Evolutionary conservation across 2,329 filamentous ascomycete genomes (phyloP), one percentile per base, ranked within the genome.

Genomic region (Rugonectria rugulosa): DNA sequence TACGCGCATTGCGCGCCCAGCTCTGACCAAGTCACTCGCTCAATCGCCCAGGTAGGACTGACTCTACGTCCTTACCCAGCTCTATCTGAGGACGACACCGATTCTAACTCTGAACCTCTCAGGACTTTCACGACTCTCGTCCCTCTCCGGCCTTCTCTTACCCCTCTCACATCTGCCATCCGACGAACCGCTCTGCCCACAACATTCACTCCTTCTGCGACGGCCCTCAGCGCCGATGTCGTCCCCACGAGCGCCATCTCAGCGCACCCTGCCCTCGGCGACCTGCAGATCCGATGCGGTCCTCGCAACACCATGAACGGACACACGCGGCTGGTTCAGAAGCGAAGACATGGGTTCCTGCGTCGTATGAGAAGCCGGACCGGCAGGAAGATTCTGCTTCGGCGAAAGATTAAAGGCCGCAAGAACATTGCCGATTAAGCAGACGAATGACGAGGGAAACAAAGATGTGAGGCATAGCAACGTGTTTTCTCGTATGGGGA

Each of bases 301-400:
- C 84, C 83, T 42, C 79, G 83, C 56, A 79, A 83, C 66, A 86
- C 81, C 26, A 81, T 86, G 81, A 79, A 81, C 51, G 73, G 77
- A 44, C 73, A 79, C 51, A 84, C 80, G 50, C 77, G 84, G 29
- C 73, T 86, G 49, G 70, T 86, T 12, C 81, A 85, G 72, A 87
- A 86, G 77, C 77, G 84, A 20, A 77, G 83, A 61, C 79, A 82
- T 61, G 85, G 84, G 1, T 87, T 85, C 64, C 70, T 87, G 42
- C 77, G 75, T 61, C 75, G 84, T 31, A 70, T 79, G 61, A 73
- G 77, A 61, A 79, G 78, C 40, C 78, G 76, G 67, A 80, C 76
- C 9, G 84, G 84, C 3, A 74, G 78, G 53, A 82, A 79, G 73
- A 83, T 79, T 56, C 66, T 87, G 47, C 71, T 74, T 67, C 72